These are phyloP conservation scores for Camelina neglecta DNA, from an alignment of 345 rosid species.

Conservation along the genomic window DNA sequence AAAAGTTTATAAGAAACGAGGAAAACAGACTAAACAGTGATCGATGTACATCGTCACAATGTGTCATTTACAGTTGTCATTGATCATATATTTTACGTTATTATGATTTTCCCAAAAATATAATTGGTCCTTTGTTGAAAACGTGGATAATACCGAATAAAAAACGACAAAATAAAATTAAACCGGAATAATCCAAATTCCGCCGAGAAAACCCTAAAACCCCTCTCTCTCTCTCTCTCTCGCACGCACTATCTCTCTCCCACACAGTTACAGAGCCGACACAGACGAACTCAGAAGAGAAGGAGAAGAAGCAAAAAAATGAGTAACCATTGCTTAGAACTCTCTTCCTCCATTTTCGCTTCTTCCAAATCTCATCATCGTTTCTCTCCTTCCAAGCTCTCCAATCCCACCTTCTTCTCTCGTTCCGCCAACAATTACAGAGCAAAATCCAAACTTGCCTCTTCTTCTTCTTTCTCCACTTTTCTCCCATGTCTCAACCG, in stretches of 20 bases:
- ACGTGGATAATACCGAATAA: background rate
- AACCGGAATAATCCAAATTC: conserved; percentile 18
- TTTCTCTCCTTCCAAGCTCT: conserved; percentile 30
- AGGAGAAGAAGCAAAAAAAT: background rate
- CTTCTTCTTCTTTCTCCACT: conserved; percentile 15
- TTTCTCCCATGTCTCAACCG: conserved; percentile 46
- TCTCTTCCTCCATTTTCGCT: conserved; percentile 40
- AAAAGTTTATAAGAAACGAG: too few relatives aligned
- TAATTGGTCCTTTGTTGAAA: background rate
- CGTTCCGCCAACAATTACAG: conserved; percentile 36
- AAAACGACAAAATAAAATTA: background rate
- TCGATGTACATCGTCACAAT: too few relatives aligned
- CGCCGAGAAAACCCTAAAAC: conserved; percentile 41
- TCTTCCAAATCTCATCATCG: conserved; percentile 36
- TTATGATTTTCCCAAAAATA: too few relatives aligned
- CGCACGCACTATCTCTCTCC: conserved; percentile 5
- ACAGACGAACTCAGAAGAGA: background rate
- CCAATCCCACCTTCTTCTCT: conserved; percentile 33
- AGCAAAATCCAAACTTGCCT: conserved; percentile 13
- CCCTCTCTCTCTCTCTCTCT: conserved; percentile 17
- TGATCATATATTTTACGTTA: too few relatives aligned
- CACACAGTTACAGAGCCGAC: conserved; percentile 33
- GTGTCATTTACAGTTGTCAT: background rate
- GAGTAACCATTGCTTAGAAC: conserved; percentile 47
- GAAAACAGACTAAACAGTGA: too few relatives aligned